Conservation (phyloP, 2,329 filamentous ascomycete genomes). For the Tricladium varicosporioides region DNA sequence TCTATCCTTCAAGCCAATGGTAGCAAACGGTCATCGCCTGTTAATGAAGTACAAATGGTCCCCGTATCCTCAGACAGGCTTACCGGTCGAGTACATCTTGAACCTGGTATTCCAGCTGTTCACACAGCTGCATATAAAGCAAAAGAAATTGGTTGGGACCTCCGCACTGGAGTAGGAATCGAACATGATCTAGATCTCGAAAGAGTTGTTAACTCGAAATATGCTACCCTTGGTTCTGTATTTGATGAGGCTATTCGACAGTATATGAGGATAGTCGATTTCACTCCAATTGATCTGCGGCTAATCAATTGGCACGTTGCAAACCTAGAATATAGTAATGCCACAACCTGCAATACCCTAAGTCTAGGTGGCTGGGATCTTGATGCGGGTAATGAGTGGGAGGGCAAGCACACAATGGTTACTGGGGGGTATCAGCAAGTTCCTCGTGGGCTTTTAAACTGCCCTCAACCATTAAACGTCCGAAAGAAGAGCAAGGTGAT, state of each 20-base stretch:
- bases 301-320: conserved; percentile 98
- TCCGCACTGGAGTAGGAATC: conserved; percentile 62
- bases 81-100: conserved; percentile 70
- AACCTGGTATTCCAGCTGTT: conserved; percentile 66
- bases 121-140: conserved; percentile 75
- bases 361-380: conserved; percentile 95
- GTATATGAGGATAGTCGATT: conserved; percentile 77
- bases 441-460: conserved; percentile 78
- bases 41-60: conserved; percentile 50
- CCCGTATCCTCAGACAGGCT: conserved; percentile 65
- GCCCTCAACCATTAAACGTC: conserved; percentile 74
- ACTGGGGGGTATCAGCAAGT: conserved; percentile 92
- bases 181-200: conserved; percentile 71
- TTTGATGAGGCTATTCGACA: conserved; percentile 90
- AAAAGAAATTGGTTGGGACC: conserved; percentile 76
- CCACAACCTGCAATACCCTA: conserved; percentile 79
- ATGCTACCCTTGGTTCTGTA: conserved; percentile 81
- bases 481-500: conserved; percentile 71
- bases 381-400: conserved; percentile 96
- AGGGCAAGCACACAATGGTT: conserved; percentile 90
- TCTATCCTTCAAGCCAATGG: conserved; percentile 57
- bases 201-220: conserved; percentile 55
- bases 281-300: conserved; percentile 83
- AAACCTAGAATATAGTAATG: conserved; percentile 97
- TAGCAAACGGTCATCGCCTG: conserved; percentile 23